Evolutionary conservation across 2,329 filamentous ascomycete species (phyloP).

Genomic region (Ceratocystis variospora): DNA sequence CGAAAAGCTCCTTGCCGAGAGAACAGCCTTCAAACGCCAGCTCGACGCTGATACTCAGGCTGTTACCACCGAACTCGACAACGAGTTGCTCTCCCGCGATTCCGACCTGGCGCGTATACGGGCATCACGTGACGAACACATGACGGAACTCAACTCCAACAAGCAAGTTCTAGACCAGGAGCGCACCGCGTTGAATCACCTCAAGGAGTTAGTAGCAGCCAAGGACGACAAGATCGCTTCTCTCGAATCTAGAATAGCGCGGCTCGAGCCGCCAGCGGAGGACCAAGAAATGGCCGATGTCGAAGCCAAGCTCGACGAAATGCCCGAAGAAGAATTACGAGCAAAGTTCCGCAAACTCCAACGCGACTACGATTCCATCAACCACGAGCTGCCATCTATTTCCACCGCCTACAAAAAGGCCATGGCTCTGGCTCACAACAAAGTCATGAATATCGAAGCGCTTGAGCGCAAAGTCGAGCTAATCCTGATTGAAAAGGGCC

Average conservation of each 20-base stretch:
- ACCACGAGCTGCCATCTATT: constrained; percentile 76
- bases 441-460: constrained; percentile 60
- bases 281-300: constrained; percentile 32
- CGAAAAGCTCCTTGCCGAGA: constrained; percentile 70
- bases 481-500: constrained; percentile 76
- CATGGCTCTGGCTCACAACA: constrained; percentile 70
- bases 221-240: constrained; percentile 68
- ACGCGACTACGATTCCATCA: constrained; percentile 69
- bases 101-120: constrained; percentile 76
- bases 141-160: constrained; percentile 66
- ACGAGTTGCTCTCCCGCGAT: constrained; percentile 66
- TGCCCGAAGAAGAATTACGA: constrained; percentile 58
- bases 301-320: constrained; percentile 37
- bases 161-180: constrained; percentile 70
- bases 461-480: constrained; percentile 67
- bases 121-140: constrained; percentile 68
- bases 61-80: constrained; percentile 63
- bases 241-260: constrained; percentile 68
- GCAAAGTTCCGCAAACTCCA: constrained; percentile 61
- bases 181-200: constrained; percentile 51
- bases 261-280: constrained; percentile 42
- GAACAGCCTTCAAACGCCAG: constrained; percentile 66
- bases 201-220: constrained; percentile 66
- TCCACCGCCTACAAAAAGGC: constrained; percentile 85
- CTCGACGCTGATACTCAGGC: constrained; percentile 68